Evolutionary conservation across 179 eudicot genomes (phyloP).

Genomic region (Spergularia azorica): DNA sequence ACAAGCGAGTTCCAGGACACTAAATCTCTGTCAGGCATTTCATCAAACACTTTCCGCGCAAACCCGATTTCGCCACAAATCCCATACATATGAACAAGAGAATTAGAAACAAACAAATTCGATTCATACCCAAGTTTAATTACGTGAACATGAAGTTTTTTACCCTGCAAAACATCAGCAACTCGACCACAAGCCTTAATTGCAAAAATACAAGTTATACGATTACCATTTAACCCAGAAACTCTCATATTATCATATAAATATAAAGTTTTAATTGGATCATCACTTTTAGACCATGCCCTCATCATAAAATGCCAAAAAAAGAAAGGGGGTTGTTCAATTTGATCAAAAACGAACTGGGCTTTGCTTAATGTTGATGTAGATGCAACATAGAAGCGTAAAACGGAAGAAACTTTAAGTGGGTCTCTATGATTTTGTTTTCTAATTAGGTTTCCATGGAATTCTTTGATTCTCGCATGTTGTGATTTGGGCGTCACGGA

Average conservation of each 20-base stretch:
- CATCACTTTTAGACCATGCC: constrained; percentile 45
- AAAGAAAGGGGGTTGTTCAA: constrained; percentile 42
- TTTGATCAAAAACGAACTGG: constrained; percentile 41
- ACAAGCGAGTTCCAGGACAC: constrained; percentile 78
- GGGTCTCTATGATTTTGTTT: constrained; percentile 52
- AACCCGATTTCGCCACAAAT: constrained; percentile 44
- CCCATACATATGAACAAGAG: constrained; percentile 69
- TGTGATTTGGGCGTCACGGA: constrained; percentile 20
- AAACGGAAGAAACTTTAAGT: constrained; percentile 37
- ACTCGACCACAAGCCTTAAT: constrained; percentile 57
- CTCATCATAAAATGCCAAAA: constrained; percentile 55
- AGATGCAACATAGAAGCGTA: constrained; percentile 47
- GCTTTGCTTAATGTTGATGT: constrained; percentile 50
- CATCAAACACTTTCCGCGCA: constrained; percentile 59
- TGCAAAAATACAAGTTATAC: constrained; percentile 49
- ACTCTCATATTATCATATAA: constrained; percentile 50
- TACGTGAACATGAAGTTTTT: constrained; percentile 45
- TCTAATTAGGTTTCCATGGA: constrained; percentile 58
- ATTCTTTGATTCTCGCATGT: constrained; percentile 41
- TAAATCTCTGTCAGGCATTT: constrained; percentile 59
- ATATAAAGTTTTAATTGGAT: constrained; percentile 42
- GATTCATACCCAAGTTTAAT: constrained; percentile 59
- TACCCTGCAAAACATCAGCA: constrained; percentile 40
- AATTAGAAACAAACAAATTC: constrained; percentile 57
- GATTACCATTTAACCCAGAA: constrained; percentile 48